phyloP scores from a whole-genome alignment of 805 yeast genomes.

The Candida yuanshanica region DNA sequence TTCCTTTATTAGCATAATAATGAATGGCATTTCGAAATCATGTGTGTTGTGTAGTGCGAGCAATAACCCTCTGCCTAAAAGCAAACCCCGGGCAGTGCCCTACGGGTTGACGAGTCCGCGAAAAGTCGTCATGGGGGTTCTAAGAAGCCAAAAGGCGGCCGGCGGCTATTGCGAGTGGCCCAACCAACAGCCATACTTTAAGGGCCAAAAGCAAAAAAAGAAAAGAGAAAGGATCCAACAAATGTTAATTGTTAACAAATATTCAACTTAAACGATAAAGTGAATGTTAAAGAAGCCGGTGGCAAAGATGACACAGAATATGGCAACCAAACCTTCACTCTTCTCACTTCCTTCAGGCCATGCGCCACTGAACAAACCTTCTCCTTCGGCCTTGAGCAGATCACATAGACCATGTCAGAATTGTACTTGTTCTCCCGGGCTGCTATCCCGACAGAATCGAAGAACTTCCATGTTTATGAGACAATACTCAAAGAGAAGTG shows the following conservation, averaged over 20 bases:
- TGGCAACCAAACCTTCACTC: constrained; percentile 36
- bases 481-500: constrained; percentile 28
- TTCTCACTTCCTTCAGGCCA: constrained; percentile 32
- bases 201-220: neutral
- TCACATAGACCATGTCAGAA: constrained; percentile 54
- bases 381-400: constrained; percentile 18
- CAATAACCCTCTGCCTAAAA: neutral
- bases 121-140: no score
- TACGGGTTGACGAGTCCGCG: no score
- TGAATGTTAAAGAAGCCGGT: neutral
- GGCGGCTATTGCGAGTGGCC: neutral
- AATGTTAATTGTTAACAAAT: no score
- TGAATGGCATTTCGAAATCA: no score
- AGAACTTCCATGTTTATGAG: constrained; percentile 50
- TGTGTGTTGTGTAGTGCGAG: no score
- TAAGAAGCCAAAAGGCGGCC: no score
- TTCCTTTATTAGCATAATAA: neutral
- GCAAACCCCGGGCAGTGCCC: no score
- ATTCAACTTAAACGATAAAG: neutral
- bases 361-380: neutral
- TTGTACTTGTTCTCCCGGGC: constrained; percentile 83
- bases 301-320: constrained; percentile 24
- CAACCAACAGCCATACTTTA: neutral
- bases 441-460: constrained; percentile 60
- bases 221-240: neutral